phyloP scores from a whole-genome alignment of 257 asterid genomes.

The Solanum gracilifrons region DNA sequence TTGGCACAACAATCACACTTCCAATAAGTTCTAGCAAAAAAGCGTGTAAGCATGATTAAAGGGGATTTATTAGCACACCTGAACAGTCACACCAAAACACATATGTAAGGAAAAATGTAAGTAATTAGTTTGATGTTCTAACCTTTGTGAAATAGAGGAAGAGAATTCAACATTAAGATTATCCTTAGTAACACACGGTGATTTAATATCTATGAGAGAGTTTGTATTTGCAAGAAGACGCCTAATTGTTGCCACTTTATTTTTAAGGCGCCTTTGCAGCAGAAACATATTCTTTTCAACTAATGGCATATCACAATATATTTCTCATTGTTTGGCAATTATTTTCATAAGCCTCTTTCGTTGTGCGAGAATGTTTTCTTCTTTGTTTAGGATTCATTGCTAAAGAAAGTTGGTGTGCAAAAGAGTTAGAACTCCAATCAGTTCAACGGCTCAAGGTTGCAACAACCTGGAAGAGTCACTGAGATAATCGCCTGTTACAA shows the following conservation, averaged over 20 bases:
- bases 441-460: background rate
- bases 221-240: background rate
- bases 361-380: background rate
- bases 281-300: background rate
- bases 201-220: too few species aligned
- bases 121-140: background rate
- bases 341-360: background rate
- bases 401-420: background rate
- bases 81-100: background rate
- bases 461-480: slow-evolving; percentile 26
- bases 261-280: background rate
- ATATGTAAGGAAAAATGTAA: background rate
- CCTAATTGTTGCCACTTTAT: background rate
- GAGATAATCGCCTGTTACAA: background rate
- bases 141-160: too few species aligned
- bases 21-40: background rate
- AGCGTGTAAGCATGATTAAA: background rate
- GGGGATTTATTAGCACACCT: background rate
- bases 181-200: too few species aligned
- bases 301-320: background rate
- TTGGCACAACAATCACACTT: background rate
- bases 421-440: background rate
- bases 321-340: background rate
- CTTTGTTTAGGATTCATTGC: background rate
- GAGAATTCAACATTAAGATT: too few species aligned